Evolutionary conservation across 1,284 basidiomycete species (phyloP), one percentile per base, ranked within the genome.

Genomic region (Moesziomyces parantarcticus): DNA sequence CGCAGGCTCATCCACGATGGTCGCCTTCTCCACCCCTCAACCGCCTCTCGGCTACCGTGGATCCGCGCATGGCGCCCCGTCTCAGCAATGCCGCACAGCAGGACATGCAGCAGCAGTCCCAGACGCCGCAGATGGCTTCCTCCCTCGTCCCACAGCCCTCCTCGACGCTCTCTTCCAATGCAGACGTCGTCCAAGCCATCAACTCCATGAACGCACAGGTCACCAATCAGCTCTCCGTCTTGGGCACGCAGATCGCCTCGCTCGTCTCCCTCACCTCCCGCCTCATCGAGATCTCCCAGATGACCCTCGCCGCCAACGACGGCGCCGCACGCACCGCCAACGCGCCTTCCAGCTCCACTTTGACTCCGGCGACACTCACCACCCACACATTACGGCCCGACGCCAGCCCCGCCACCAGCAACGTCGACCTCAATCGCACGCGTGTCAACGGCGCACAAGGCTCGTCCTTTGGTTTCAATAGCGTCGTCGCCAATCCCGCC

Each of bases 11-110:
- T 43, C 54, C 58, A 22, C 59, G 70, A 26, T 67, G 70, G 63
- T 73, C 70, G 22, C 70, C 70, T 8, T 73, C 70, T 16, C 70
- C 70, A 7, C 70, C 70, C 41, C 55, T 67, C 64, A 73, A 67
- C 20, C 64, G 70, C 22, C 59, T 67, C 21, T 67, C 64, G 1
- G 49, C 57, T 14, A 46, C 36, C 5, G 48, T 73, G 14, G 70
- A 73, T 23, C 64, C 60, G 16, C 60, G 70, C 13, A 21, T 73
- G 9, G 64, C 70, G 18, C 60, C 64, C 16, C 56, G 70, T 16
- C 25, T 72, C 44, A 55, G 42, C 46, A 64, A 60, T n/a, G 43
- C 55, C 41, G 44, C 54, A 6, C 63, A 60, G 40, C 67, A 65
- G 49, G 59, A 57, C 13, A 23, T 63, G 42, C 74, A 56, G 45